A percentile compares a stretch with the other conserved stretches of the same genome.
Evolutionary conservation across 2,329 filamentous ascomycete species (phyloP).

Genomic region (Aspergillus pseudotamarii): DNA sequence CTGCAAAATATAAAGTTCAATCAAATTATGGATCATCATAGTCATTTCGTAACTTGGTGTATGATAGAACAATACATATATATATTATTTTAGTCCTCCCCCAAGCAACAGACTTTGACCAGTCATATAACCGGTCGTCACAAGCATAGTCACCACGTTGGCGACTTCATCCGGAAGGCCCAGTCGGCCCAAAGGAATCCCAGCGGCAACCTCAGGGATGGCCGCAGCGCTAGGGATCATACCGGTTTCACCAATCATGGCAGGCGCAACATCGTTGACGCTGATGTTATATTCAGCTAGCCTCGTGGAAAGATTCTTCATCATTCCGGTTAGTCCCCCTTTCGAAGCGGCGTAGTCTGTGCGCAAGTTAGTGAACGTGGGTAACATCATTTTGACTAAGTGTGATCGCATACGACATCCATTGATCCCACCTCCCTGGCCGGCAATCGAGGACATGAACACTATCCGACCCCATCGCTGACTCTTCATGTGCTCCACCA

Average conservation of each 20-base stretch:
- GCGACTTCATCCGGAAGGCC: constrained; percentile 63
- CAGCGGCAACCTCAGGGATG: constrained; percentile 61
- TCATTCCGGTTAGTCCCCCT: constrained; percentile 65
- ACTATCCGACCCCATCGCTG: constrained; percentile 66
- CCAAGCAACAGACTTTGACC: constrained; percentile 59
- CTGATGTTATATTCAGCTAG: constrained; percentile 64
- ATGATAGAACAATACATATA: background rate
- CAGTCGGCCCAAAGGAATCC: constrained; percentile 62
- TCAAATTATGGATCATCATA: constrained; percentile 22
- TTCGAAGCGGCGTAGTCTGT: constrained; percentile 61
- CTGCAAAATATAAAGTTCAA: background rate
- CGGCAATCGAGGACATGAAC: constrained; percentile 66
- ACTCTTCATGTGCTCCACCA: constrained; percentile 62
- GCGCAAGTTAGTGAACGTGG: background rate
- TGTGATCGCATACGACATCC: constrained; percentile 51
- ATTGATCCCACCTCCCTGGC: constrained; percentile 65
- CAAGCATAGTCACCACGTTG: constrained; percentile 63
- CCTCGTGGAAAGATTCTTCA: constrained; percentile 64
- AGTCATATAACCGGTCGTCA: constrained; percentile 63
- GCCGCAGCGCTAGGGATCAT: constrained; percentile 64
- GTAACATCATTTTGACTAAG: background rate
- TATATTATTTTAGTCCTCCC: constrained; percentile 53
- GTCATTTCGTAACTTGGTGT: background rate
- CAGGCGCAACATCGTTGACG: constrained; percentile 69
- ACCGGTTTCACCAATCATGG: constrained; percentile 67